Percentiles rank a stretch among this genome's conserved stretches.
These are phyloP conservation scores for Ophiostoma quercus DNA, from an alignment of 2,329 filamentous ascomycete species.

Conservation along the genomic window DNA sequence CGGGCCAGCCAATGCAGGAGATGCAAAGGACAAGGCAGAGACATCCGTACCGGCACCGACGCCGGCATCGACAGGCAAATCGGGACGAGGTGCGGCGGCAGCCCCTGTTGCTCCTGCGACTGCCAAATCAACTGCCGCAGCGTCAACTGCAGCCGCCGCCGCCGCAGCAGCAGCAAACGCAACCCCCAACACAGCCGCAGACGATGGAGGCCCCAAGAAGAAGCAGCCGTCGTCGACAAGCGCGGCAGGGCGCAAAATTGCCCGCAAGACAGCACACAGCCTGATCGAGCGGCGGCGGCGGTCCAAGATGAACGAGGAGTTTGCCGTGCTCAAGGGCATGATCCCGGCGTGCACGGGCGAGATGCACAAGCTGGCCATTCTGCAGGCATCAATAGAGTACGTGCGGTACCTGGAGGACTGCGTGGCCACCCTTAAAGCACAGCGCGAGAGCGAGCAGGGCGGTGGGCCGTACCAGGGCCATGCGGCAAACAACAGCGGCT, in stretches of 20 bases:
- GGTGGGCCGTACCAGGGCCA: background rate
- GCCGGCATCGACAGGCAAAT: slow-evolving; percentile 19
- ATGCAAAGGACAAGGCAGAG: slow-evolving; percentile 24
- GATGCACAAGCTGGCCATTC: slow-evolving; percentile 95
- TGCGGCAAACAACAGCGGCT: slow-evolving; percentile 19
- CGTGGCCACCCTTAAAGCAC: slow-evolving; percentile 69
- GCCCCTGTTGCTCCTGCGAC: background rate
- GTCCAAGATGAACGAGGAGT: slow-evolving; percentile 99
- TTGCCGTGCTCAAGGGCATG: slow-evolving; percentile 87
- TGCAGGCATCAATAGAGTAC: slow-evolving; percentile 97
- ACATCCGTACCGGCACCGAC: slow-evolving; percentile 21
- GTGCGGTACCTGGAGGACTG: slow-evolving; percentile 90
- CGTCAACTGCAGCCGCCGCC: slow-evolving; percentile 11
- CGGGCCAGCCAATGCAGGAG: background rate
- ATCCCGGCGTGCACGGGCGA: slow-evolving; percentile 94
- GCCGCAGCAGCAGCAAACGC: slow-evolving; percentile 9
- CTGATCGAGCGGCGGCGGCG: slow-evolving; percentile 83
- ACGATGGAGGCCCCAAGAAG: slow-evolving; percentile 51
- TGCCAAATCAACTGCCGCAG: background rate
- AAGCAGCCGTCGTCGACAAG: slow-evolving; percentile 72
- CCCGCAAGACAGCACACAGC: slow-evolving; percentile 92
- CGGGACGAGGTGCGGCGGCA: slow-evolving; percentile 11
- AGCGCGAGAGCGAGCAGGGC: slow-evolving; percentile 37
- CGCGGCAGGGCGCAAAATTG: slow-evolving; percentile 87
- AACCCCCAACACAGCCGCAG: background rate